Percentiles rank a stretch among this genome's conserved stretches.
Conservation (phyloP, 2,329 filamentous ascomycete genomes). For the Raffaelea albimanens region DNA sequence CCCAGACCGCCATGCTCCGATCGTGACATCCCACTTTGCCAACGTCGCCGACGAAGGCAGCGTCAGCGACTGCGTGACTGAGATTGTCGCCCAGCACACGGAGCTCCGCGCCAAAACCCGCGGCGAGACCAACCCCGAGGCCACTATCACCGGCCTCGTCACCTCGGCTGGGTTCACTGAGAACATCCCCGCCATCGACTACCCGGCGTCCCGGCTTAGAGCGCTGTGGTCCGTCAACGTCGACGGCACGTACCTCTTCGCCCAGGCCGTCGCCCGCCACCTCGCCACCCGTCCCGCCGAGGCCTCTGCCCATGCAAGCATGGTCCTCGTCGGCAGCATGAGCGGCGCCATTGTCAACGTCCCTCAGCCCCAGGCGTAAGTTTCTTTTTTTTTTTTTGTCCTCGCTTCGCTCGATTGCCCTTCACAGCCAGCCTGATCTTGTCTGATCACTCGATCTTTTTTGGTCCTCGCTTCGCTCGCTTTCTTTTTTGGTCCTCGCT, state of each 20-base stretch:
- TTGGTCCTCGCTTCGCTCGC: too few relatives aligned
- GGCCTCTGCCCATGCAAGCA: slow-evolving; percentile 57
- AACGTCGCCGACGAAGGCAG: slow-evolving; percentile 76
- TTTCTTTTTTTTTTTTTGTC: slow-evolving; percentile 7
- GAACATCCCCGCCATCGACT: slow-evolving; percentile 86
- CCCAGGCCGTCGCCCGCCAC: slow-evolving; percentile 75
- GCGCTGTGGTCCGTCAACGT: slow-evolving; percentile 95
- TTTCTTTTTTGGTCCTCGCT: too few relatives aligned
- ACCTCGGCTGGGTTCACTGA: slow-evolving; percentile 96
- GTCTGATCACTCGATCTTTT: too few relatives aligned
- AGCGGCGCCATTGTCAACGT: slow-evolving; percentile 89
- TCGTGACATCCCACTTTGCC: slow-evolving; percentile 80
- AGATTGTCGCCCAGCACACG: slow-evolving; percentile 56
- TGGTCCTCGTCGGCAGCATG: slow-evolving; percentile 96
- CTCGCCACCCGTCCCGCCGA: slow-evolving; percentile 60
- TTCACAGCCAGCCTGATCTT: too few relatives aligned
- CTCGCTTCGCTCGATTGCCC: too few relatives aligned
- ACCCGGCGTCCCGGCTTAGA: slow-evolving; percentile 82
- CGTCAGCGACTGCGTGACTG: slow-evolving; percentile 63
- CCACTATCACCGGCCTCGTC: slow-evolving; percentile 79
- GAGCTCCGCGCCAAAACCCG: slow-evolving; percentile 26
- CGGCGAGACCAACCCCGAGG: neutral
- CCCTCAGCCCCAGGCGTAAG: slow-evolving; percentile 76
- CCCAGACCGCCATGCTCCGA: slow-evolving; percentile 63
- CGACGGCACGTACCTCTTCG: slow-evolving; percentile 83